Base-by-base conservation (phyloP, 306 rosid species). In the Sicyos edulis region DNA sequence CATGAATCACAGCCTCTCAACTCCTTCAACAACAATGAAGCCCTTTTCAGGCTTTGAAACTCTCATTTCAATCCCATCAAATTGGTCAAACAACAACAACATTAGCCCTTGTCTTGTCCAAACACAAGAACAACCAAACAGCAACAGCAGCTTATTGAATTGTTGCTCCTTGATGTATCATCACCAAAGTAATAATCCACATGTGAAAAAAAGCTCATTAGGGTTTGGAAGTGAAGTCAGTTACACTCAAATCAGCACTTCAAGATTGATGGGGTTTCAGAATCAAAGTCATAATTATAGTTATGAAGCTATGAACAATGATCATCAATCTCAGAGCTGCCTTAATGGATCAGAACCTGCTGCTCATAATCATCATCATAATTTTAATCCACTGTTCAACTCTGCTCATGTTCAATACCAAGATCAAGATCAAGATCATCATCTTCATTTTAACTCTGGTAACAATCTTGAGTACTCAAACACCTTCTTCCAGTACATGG, bases 11-110 rank as follows among this genome's bases (percentile, higher is more conserved):
- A 62, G 16, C 50, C 44, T 26, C 6, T 26, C 66, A 15, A 19
- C 42, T 14, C 42, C 65, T 26, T 7, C 66, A 11, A 47, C 66
- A 11, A 47, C 68, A 61, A 61, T 61, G 12, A 63, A 40, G 63
- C 4, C 63, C 15, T 22, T 57, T 57, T 22, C 63, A 34, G 52
- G 37, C 34, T 12, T 44, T 66, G 71, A 66, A 66, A 11, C 57
- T 47, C 56, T 12, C 72, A 45, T 49, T 67, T 45, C 72, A 67
- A 67, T 67, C 55, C 55, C 72, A 67, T 45, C 72, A 67, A 67
- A 47, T 67, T 67, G 72, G 72, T 47, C 72, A 67, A 66, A 51
- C 32, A 12, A 21, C 62, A 21, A 10, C 3, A 62, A 15, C 49
- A 7, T 1, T 29, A 63, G 51, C 70, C 9, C 70, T 19, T 64